Evolutionary conservation across 331 rosid genomes (phyloP).

Genomic region (Rosa hybrid): DNA sequence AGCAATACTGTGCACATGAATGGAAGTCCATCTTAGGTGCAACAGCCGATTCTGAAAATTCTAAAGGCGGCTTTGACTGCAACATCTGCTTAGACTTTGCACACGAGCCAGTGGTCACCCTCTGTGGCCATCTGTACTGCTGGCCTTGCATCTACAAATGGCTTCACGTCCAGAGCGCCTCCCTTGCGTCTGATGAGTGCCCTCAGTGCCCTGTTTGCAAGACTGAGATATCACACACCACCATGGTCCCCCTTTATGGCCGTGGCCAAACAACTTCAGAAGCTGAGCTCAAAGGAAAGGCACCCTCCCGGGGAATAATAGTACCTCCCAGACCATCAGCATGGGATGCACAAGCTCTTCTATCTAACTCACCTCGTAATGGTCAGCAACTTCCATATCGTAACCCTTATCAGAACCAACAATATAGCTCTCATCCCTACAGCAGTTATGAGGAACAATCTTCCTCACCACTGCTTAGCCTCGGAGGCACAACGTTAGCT

Average conservation of each 20-base stretch:
- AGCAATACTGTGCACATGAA: slow-evolving; percentile 47
- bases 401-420: slow-evolving; percentile 67
- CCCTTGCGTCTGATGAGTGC: slow-evolving; percentile 67
- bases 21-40: slow-evolving; percentile 45
- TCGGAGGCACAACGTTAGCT: slow-evolving; percentile 41
- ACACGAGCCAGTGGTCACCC: slow-evolving; percentile 78
- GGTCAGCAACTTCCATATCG: slow-evolving; percentile 73
- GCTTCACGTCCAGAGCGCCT: slow-evolving; percentile 79
- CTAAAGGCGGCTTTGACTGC: slow-evolving; percentile 66
- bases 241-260: slow-evolving; percentile 88
- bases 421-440: slow-evolving; percentile 35
- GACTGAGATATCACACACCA: slow-evolving; percentile 66
- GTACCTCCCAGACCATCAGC: slow-evolving; percentile 92
- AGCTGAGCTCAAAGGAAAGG: slow-evolving; percentile 33
- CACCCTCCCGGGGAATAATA: slow-evolving; percentile 31
- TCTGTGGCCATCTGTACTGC: slow-evolving; percentile 95
- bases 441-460: slow-evolving; percentile 43
- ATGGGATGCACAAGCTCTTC: slow-evolving; percentile 41
- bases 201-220: slow-evolving; percentile 97
- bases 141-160: slow-evolving; percentile 98
- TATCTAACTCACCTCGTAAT: slow-evolving; percentile 36
- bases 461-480: slow-evolving; percentile 44
- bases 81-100: slow-evolving; percentile 87
- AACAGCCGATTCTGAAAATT: slow-evolving; percentile 41
- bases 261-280: slow-evolving; percentile 52